phyloP scores from a whole-genome alignment of 805 yeast genomes.

The Candida vartiovaarae region DNA sequence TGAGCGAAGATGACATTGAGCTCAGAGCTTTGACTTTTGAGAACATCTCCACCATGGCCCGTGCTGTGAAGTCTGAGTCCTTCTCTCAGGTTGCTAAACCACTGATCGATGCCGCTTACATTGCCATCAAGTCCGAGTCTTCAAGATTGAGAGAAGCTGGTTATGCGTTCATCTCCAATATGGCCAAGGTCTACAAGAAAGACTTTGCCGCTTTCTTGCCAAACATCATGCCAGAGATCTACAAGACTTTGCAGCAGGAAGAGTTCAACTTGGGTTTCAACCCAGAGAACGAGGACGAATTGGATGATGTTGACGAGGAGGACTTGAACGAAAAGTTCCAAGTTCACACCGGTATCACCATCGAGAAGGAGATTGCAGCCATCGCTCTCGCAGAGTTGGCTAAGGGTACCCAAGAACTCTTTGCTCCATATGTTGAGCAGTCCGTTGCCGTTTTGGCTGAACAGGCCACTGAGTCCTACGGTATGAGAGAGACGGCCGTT shows the following conservation, averaged over 20 bases:
- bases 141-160: conserved; percentile 92
- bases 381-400: conserved; percentile 88
- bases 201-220: conserved; percentile 84
- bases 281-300: conserved; percentile 33
- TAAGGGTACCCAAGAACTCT: conserved; percentile 73
- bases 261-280: conserved; percentile 68
- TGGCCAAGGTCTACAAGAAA: conserved; percentile 91
- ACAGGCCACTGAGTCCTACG: conserved; percentile 81
- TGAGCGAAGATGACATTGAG: conserved; percentile 85
- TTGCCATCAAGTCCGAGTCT: conserved; percentile 67
- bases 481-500: conserved; percentile 84
- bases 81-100: conserved; percentile 85
- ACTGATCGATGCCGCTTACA: conserved; percentile 80
- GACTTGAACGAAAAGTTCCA: conserved; percentile 66
- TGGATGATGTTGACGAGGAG: conserved; percentile 38
- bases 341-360: conserved; percentile 90
- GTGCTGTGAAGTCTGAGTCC: conserved; percentile 90
- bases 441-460: conserved; percentile 56
- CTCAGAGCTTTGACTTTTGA: conserved; percentile 90
- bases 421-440: conserved; percentile 69
- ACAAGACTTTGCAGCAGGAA: conserved; percentile 76
- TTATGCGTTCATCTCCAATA: conserved; percentile 83
- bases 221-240: conserved; percentile 75
- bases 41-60: conserved; percentile 88
- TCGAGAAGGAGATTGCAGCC: conserved; percentile 93